Percentiles rank a stretch among this genome's conserved stretches.
Evolutionary conservation across 768 basidiomycete species (phyloP).

Genomic region (Leccinum uliginosum): DNA sequence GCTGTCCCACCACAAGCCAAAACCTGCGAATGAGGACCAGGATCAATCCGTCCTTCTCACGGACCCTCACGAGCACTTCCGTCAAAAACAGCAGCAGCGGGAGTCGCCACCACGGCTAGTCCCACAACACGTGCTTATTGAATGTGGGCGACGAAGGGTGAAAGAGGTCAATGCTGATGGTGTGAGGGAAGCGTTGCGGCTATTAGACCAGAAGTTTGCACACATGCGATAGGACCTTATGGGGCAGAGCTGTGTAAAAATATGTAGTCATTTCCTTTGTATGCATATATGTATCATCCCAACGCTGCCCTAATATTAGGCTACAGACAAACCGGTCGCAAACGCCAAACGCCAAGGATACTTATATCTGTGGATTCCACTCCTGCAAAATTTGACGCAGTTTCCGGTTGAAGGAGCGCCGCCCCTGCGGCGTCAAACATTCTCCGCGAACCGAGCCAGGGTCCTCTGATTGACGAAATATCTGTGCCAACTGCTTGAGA

Average conservation of each 20-base stretch:
- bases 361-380: constrained; percentile 17
- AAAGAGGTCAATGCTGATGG: constrained; percentile 70
- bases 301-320: constrained; percentile 2
- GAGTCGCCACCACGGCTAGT: constrained; percentile 49
- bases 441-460: constrained; percentile 10
- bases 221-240: constrained; percentile 27
- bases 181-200: constrained; percentile 68
- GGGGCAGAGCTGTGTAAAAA: neutral
- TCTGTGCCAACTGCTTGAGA: constrained; percentile 41
- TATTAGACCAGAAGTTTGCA: constrained; percentile 64
- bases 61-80: constrained; percentile 53
- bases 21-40: constrained; percentile 24
- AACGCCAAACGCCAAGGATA: neutral
- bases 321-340: neutral
- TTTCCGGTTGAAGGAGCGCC: constrained; percentile 36
- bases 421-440: constrained; percentile 30
- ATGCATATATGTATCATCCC: constrained; percentile 5
- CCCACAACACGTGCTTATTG: constrained; percentile 56
- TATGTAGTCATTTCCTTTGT: neutral
- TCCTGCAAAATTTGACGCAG: constrained; percentile 29
- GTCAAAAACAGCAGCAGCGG: constrained; percentile 38
- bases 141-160: constrained; percentile 57
- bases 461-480: constrained; percentile 37
- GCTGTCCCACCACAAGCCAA: constrained; percentile 10
- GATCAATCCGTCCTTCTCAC: constrained; percentile 43